Base-by-base conservation (phyloP, 1,284 basidiomycete genomes). In the Ustilago nuda region DNA sequence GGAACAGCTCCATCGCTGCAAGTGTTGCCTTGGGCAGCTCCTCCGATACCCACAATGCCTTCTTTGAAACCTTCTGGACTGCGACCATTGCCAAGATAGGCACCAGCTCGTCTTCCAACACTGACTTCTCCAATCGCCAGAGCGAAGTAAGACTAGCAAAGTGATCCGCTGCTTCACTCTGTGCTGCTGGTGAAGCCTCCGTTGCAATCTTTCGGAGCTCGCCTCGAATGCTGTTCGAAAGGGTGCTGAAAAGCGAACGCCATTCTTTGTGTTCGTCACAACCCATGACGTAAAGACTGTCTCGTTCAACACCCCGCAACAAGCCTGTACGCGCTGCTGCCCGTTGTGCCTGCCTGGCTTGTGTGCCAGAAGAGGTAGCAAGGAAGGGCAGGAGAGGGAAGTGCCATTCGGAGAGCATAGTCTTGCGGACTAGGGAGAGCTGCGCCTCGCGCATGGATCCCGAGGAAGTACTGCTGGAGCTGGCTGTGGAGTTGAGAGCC, bases 71-170 rank as follows among this genome's bases (percentile, higher is more conserved):
- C 3, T 35, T 63, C 33, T 72, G 66, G 0, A 45, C 61, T 1
- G 66, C 74, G 7, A 59, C 70, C 37, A 66, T 35, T 12, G 63
- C 59, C 11, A 76, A 57, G 56, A 76, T 63, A 13, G 39, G 41
- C 7, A 58, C 51, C 41, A 76, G 46, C 12, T 68, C 55, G 8
- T 56, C 55, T 54, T 78, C 72, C 17, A 78, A n/a, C 11, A 72
- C 37, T 3, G 57, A 39, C 65, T 72, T 74, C 17, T 78, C 76
- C 2, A 78, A 61, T 32, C 62, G 66, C 76, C 76, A 78, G 15
- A 78, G 62, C 27, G 64, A 63, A 12, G 61, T 35, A 11, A 78
- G 72, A 32, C 55, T 45, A 4, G 54, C 59, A 46, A 78, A 69
- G 45, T 60, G 64, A 30, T 61, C 41, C 2, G 66, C 66, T 32